A percentile compares a stretch with the other conserved stretches of the same genome.
These are phyloP conservation scores for Trichosporon sp. DNA, from an alignment of 1,284 basidiomycete genomes.

Conservation along the genomic window DNA sequence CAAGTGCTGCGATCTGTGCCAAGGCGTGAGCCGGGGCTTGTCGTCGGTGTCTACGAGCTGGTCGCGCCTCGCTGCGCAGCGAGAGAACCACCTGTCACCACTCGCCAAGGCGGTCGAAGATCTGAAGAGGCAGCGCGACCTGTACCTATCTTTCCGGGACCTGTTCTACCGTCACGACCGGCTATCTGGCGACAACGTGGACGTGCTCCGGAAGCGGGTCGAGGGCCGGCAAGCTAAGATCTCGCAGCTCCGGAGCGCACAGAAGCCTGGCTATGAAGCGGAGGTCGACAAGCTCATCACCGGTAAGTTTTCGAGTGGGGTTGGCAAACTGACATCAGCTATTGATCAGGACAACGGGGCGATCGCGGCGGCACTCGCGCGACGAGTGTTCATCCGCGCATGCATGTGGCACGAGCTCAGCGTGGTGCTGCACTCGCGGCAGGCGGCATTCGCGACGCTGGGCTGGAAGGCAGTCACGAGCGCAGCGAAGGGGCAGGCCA, in stretches of 20 bases:
- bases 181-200: constrained; percentile 75
- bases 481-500: constrained; percentile 30
- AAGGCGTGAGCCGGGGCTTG: constrained; percentile 69
- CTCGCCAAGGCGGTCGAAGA: constrained; percentile 24
- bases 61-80: constrained; percentile 66
- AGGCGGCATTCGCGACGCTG: constrained; percentile 71
- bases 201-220: constrained; percentile 75
- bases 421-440: constrained; percentile 77
- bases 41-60: constrained; percentile 63
- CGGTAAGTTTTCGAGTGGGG: constrained; percentile 20
- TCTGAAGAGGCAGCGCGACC: constrained; percentile 69
- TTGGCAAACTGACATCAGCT: constrained; percentile 16
- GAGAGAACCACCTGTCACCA: constrained; percentile 54
- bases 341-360: constrained; percentile 41
- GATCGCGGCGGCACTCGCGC: constrained; percentile 62
- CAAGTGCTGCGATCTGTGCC: constrained; percentile 63
- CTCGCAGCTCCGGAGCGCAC: constrained; percentile 60
- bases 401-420: constrained; percentile 90
- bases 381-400: constrained; percentile 75
- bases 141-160: constrained; percentile 77
- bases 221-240: constrained; percentile 68
- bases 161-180: constrained; percentile 75
- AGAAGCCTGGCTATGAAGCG: constrained; percentile 73
- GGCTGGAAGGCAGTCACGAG: constrained; percentile 53
- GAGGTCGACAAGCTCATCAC: constrained; percentile 65